A percentile compares a stretch with the other conserved stretches of the same genome.
These are phyloP conservation scores for Eimeria tenella DNA, from an alignment of 169 alveolate genomes.

Conservation along the genomic window DNA sequence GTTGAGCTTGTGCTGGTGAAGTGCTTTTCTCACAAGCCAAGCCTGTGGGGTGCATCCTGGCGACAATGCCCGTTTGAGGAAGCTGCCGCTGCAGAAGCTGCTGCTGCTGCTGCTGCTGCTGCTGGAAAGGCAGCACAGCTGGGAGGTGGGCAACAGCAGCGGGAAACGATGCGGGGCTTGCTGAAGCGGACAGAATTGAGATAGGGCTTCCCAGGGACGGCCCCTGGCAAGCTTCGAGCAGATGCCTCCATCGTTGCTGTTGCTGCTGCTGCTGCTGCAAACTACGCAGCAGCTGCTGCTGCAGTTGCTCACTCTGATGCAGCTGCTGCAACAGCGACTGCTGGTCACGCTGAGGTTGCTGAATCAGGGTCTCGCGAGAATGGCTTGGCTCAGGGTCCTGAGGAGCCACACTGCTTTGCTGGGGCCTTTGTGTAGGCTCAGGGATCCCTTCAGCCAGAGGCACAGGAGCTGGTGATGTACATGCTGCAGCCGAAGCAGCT, in stretches of 20 bases:
- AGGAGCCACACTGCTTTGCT: too few relatives aligned
- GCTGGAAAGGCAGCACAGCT: neutral
- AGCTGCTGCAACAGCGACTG: conserved; percentile 32
- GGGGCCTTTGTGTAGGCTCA: too few relatives aligned
- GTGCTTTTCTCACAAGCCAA: too few relatives aligned
- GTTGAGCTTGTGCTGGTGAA: neutral
- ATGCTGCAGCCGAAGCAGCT: neutral
- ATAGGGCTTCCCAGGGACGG: neutral
- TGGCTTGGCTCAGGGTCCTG: too few relatives aligned
- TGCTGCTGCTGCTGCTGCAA: conserved; percentile 63
- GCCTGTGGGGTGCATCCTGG: too few relatives aligned
- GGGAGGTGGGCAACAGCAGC: neutral
- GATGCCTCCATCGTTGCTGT: conserved; percentile 31
- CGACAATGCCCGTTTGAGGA: too few relatives aligned
- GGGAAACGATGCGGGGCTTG: neutral
- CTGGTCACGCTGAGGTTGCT: neutral
- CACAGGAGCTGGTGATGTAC: neutral
- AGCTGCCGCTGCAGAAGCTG: too few relatives aligned
- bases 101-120: conserved; percentile 7
- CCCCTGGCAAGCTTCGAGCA: conserved; percentile 19
- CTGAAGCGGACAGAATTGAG: neutral
- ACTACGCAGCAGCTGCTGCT: neutral
- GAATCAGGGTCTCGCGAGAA: neutral
- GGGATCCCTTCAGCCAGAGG: neutral
- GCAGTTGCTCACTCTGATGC: conserved; percentile 20